Evolutionary conservation across 1,284 basidiomycete species (phyloP).

Genomic region (Ustilago hordei): DNA sequence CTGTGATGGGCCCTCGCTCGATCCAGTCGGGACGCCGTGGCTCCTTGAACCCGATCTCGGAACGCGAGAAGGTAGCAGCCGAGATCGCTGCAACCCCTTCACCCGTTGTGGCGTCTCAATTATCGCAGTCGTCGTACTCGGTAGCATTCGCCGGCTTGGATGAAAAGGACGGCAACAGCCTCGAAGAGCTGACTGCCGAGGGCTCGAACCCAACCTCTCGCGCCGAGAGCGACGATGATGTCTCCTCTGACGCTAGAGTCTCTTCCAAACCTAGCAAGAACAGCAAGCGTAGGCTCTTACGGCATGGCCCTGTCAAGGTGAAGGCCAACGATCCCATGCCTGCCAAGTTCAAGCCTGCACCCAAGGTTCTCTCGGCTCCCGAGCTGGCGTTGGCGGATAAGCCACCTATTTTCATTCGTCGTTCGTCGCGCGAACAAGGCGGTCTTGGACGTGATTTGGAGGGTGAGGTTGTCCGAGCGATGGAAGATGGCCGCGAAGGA

Average conservation of each 20-base stretch:
- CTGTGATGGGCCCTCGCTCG: slow-evolving; percentile 46
- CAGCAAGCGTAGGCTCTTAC: slow-evolving; percentile 34
- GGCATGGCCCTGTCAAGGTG: slow-evolving; percentile 46
- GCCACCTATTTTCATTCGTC: slow-evolving; percentile 52
- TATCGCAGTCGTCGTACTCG: slow-evolving; percentile 5
- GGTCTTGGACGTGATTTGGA: slow-evolving; percentile 63
- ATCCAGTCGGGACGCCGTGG: slow-evolving; percentile 47
- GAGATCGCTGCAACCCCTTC: slow-evolving; percentile 31
- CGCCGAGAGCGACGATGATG: slow-evolving; percentile 35
- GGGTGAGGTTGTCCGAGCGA: slow-evolving; percentile 55
- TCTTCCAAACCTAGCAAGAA: slow-evolving; percentile 23
- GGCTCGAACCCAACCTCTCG: slow-evolving; percentile 9
- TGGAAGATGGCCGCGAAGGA: slow-evolving; percentile 44
- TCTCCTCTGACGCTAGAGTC: background rate
- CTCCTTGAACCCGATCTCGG: slow-evolving; percentile 47
- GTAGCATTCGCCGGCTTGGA: slow-evolving; percentile 2
- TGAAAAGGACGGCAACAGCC: background rate
- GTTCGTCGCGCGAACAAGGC: slow-evolving; percentile 58
- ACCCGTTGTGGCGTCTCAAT: slow-evolving; percentile 7
- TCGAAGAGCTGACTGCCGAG: slow-evolving; percentile 15
- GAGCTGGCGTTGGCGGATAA: slow-evolving; percentile 45
- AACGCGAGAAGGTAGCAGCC: slow-evolving; percentile 37
- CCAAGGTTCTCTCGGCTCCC: slow-evolving; percentile 38
- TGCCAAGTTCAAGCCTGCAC: slow-evolving; percentile 18
- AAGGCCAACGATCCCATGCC: slow-evolving; percentile 36